These are phyloP conservation scores for Taxillus chinensis DNA, from an alignment of 164 flowering plant species.

Conservation along the genomic window DNA sequence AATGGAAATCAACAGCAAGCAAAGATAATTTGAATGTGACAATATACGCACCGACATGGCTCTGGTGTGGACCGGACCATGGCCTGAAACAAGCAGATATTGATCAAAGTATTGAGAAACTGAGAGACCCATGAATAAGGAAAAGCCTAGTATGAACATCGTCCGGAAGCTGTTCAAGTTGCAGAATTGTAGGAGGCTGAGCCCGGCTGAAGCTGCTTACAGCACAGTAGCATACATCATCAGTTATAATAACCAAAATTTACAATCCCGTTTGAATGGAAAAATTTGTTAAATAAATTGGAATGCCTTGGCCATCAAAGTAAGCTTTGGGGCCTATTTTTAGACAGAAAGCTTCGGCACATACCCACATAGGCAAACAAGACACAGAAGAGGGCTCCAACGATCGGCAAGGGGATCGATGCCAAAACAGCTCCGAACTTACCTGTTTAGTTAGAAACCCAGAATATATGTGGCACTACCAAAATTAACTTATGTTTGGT, in stretches of 20 bases:
- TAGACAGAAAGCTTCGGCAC: constrained; percentile 7
- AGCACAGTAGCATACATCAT: background rate
- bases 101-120: constrained; percentile 82
- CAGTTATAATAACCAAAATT: too few relatives aligned
- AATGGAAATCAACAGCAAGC: too few relatives aligned
- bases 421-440: constrained; percentile 68
- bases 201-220: constrained; percentile 75
- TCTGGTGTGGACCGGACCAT: constrained; percentile 65
- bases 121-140: constrained; percentile 87
- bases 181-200: constrained; percentile 86
- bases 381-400: constrained; percentile 62
- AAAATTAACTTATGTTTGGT: background rate
- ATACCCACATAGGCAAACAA: constrained; percentile 55
- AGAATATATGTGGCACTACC: background rate
- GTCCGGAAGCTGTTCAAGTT: constrained; percentile 88
- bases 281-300: too few relatives aligned
- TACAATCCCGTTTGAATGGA: too few relatives aligned
- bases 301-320: too few relatives aligned
- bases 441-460: constrained; percentile 23
- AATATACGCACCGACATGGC: constrained; percentile 36
- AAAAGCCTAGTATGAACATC: constrained; percentile 77
- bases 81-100: constrained; percentile 36
- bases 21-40: too few relatives aligned
- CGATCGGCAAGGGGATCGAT: constrained; percentile 55
- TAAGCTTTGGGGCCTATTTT: background rate